Base-by-base conservation (phyloP, 441 rosid species). In the Hura crepitans region DNA sequence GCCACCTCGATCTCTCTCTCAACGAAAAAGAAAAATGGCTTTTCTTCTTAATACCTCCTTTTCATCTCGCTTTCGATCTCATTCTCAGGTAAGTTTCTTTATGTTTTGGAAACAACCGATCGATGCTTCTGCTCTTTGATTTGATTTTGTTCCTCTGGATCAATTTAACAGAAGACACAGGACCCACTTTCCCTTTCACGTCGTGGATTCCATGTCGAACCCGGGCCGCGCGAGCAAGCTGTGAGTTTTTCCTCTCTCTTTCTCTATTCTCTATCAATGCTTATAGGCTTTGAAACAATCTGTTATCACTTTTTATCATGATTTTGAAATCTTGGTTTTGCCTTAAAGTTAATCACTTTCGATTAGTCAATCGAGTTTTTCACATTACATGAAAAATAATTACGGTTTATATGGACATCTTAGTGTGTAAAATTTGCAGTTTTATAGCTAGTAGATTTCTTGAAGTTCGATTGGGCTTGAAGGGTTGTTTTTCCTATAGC, bases 151-250 rank as follows among this genome's bases (percentile, higher is more conserved):
- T 39, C 5, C 49, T 30, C 15, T 9, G 37, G 45, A 7, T 27
- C 59, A 65, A 33, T 2, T 66, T 60, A 66, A 78, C 76, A 81
- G 89, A 80, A 77, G 72, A 62, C 66, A 25, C 79, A 81, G 70
- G 84, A 68, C 68, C 81, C 81, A 2, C 42, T 83, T 43, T 69
- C 83, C 28, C 77, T 76, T 25, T 39, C 87, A 30, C 86, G 82
- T 55, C 95, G 98, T 0, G 87, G 86, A 13, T 79, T 82, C 62
- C 97, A 91, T 68, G 87, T 88, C 39, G 92, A 88, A 50, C 87
- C 79, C 0, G 97, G 96, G 22, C 74, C 90, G 75, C 95, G 98
- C 12, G 98, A 91, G 83, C 85, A 87, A 86, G 91, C 96, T 79
- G 98, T 93, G 72, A 83, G 96, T 50, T 50, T 66, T 57, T 50